Percentiles rank a stretch among this genome's conserved stretches.
Evolutionary conservation across 148 eudicot genomes (phyloP).

Genomic region (Drosera capensis): DNA sequence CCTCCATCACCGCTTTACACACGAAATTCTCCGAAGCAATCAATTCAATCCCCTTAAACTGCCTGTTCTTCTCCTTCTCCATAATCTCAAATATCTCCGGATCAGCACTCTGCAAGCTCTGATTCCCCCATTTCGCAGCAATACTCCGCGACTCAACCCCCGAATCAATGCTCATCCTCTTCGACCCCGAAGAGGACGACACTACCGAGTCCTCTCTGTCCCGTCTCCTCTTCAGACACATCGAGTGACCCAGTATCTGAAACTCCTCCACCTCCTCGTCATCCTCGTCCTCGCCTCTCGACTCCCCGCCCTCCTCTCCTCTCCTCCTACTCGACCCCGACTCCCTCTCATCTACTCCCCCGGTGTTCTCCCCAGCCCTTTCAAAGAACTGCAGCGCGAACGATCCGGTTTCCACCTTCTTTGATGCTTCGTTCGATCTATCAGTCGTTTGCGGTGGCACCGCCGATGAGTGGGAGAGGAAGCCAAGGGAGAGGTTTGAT

Average conservation of each 20-base stretch:
- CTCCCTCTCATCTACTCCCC: too few species aligned
- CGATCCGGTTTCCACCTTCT: too few species aligned
- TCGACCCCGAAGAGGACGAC: constrained; percentile 19
- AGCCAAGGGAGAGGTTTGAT: too few species aligned
- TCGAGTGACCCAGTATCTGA: constrained; percentile 55
- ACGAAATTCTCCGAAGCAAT: constrained; percentile 97
- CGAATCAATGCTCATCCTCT: constrained; percentile 25
- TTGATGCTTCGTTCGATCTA: too few species aligned
- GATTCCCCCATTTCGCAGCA: constrained; percentile 68
- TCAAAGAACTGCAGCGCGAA: too few species aligned
- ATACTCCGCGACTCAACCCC: constrained; percentile 32
- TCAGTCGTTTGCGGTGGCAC: too few species aligned
- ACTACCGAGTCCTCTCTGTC: constrained; percentile 48
- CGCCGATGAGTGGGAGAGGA: too few species aligned
- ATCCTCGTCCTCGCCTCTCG: constrained; percentile 13
- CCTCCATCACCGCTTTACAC: constrained; percentile 80
- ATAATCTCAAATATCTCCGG: constrained; percentile 58
- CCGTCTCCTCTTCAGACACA: constrained; percentile 67
- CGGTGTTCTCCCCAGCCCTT: too few species aligned
- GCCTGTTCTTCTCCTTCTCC: constrained; percentile 74
- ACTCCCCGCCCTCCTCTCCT: constrained; percentile 8
- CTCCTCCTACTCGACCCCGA: too few species aligned
- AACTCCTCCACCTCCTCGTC: constrained; percentile 51
- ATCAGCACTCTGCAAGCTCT: constrained; percentile 43
- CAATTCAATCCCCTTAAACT: constrained; percentile 63